These are phyloP conservation scores for Geosiphon pyriformis DNA, from an alignment of 192 early-diverging fungal genomes.

Conservation along the genomic window DNA sequence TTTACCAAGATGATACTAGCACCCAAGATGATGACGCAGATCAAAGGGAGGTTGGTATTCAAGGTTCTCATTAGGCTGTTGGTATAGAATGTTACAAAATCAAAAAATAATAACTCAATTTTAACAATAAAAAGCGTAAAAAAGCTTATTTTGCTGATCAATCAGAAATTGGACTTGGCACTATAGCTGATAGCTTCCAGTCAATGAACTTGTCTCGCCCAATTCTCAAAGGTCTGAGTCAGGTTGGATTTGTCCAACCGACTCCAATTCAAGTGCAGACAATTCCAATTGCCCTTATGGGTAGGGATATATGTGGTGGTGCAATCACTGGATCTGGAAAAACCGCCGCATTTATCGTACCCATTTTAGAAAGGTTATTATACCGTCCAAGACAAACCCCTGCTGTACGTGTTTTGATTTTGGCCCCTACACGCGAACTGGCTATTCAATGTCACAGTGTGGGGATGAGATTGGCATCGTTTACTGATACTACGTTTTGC, in stretches of 20 bases:
- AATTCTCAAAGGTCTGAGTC: slow-evolving; percentile 85
- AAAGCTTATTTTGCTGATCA: slow-evolving; percentile 53
- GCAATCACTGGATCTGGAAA: slow-evolving; percentile 99
- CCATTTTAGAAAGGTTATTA: slow-evolving; percentile 89
- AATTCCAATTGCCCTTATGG: slow-evolving; percentile 92
- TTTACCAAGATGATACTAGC: slow-evolving; percentile 26
- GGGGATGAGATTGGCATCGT: slow-evolving; percentile 75
- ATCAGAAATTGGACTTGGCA: slow-evolving; percentile 13
- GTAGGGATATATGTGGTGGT: slow-evolving; percentile 96
- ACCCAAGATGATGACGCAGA: slow-evolving; percentile 38
- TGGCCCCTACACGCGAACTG: slow-evolving; percentile 97
- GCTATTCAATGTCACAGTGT: slow-evolving; percentile 96
- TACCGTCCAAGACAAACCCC: slow-evolving; percentile 79
- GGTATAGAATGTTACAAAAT: no score
- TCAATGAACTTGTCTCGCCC: slow-evolving; percentile 91
- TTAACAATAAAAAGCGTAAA: slow-evolving; percentile 44
- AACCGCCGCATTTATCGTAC: slow-evolving; percentile 94
- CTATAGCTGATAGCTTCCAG: slow-evolving; percentile 75
- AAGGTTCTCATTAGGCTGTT: neutral
- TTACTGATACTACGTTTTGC: slow-evolving; percentile 80
- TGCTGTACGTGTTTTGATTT: slow-evolving; percentile 79
- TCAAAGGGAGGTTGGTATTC: slow-evolving; percentile 39
- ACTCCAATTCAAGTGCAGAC: slow-evolving; percentile 90
- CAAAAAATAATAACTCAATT: no score
- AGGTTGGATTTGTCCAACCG: slow-evolving; percentile 86